A percentile compares a stretch with the other conserved stretches of the same genome.
Conservation (phyloP, 306 rosid species). For the Glycine soja region DNA sequence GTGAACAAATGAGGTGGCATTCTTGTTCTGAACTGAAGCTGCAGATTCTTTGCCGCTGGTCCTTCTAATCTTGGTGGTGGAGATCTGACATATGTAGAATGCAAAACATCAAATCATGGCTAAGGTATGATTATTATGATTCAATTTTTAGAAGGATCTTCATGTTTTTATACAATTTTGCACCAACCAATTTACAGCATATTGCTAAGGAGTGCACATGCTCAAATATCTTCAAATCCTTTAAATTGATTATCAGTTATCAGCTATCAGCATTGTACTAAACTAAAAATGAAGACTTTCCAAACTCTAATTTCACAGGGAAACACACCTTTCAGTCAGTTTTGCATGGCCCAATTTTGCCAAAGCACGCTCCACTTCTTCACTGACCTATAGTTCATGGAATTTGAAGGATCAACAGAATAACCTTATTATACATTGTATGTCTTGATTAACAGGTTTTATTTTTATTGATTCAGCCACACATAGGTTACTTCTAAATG, state of each 20-base stretch:
- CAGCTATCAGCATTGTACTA: constrained; percentile 27
- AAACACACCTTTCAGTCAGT: constrained; percentile 72
- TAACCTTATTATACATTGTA: constrained; percentile 27
- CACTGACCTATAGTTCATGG: constrained; percentile 73
- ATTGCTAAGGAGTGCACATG: constrained; percentile 2
- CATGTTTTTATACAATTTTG: not conserved
- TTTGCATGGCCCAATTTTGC: constrained; percentile 61
- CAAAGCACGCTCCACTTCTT: constrained; percentile 89
- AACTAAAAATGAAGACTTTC: constrained; percentile 24
- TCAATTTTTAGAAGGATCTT: not conserved
- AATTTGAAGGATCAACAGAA: constrained; percentile 43
- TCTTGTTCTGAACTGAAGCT: constrained; percentile 77
- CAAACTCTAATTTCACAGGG: constrained; percentile 15
- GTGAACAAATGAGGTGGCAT: constrained; percentile 93
- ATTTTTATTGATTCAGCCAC: constrained; percentile 31
- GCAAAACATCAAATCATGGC: constrained; percentile 24
- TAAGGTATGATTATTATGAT: not conserved
- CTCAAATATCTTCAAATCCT: not conserved
- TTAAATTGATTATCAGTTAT: constrained; percentile 3
- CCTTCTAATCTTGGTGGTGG: constrained; percentile 65
- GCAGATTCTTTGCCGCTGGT: constrained; percentile 59
- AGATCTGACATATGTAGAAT: constrained; percentile 56
- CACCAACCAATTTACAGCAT: not conserved
- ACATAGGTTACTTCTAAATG: not conserved
- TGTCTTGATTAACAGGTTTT: not conserved